Evolutionary conservation across 2,329 filamentous ascomycete species (phyloP), one percentile per base, ranked within the genome.

Genomic region (Fusarium euwallaceae): DNA sequence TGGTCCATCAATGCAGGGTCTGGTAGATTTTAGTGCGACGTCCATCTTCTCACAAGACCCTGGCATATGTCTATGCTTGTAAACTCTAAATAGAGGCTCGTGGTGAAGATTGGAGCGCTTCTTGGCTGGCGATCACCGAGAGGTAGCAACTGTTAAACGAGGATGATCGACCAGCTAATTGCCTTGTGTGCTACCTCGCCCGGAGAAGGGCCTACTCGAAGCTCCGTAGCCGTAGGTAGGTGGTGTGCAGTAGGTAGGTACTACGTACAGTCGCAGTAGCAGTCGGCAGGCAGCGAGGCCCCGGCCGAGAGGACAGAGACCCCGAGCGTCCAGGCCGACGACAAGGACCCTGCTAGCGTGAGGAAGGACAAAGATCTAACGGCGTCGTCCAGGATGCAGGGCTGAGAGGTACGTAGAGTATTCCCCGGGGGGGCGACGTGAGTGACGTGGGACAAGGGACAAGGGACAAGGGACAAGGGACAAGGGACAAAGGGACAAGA

Each of bases 51-150:
- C 24, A 55, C 6, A 29, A 37, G 32, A 37, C 34, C 34, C 55
- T 58, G 22, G 20, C 6, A 34, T 24, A 48, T 27, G 22, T 27
- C 20, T 27, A 59, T 27, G 34, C 48, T 36, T 53, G 71, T 55
- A 69, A 74, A 74, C 64, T 62, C 37, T 63, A 59, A 56, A 41
- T n/a, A 22, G 48, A 24, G 48, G 29, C 27, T 56, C 43, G 36
- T 12, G 34, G 43, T 51, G 65, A n/a, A 48, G 62, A 74, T 75
- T 74, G 72, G 72, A 73, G 72, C 72, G 72, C 72, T 64, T 74
- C 48, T 43, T 32, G 62, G 37, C 65, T 36, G 34, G 41, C 51
- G 65, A 70, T 75, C 64, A 70, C 14, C 67, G 27, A 55, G 48
- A 55, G 48, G 32, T 34, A 55, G 45, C 7, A 20, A 9, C 7